A percentile compares a stretch with the other conserved stretches of the same genome.
phyloP scores from a whole-genome alignment of 352 stramenopile species.

The Globisporangium mamillatum region DNA sequence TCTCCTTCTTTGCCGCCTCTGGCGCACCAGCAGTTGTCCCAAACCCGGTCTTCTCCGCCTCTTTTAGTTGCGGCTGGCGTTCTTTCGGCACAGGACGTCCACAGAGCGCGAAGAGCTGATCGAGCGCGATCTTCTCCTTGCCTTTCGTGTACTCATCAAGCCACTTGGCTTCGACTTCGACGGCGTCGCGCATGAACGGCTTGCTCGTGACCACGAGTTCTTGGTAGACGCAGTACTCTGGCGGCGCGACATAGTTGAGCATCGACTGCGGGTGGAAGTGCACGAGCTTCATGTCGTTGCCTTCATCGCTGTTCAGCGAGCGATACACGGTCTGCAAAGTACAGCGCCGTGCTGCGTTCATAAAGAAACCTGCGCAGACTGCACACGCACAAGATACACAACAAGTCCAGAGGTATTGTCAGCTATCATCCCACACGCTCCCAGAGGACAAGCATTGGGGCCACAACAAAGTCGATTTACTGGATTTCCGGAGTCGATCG shows the following conservation, averaged over 20 bases:
- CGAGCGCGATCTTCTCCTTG: constrained; percentile 27
- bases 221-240: constrained; percentile 62
- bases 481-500: constrained; percentile 33
- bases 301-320: constrained; percentile 16
- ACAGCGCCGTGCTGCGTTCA: constrained; percentile 56
- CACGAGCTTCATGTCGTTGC: constrained; percentile 40
- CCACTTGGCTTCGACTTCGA: constrained; percentile 53
- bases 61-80: not conserved
- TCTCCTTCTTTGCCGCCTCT: constrained; percentile 4
- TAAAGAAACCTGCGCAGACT: constrained; percentile 69
- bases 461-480: constrained; percentile 10
- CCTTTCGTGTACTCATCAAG: constrained; percentile 37
- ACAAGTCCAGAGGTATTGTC: not conserved
- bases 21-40: not conserved
- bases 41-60: not conserved
- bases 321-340: constrained; percentile 67
- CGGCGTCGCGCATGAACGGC: constrained; percentile 58
- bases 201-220: constrained; percentile 74
- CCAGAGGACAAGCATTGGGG: not conserved
- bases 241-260: constrained; percentile 42
- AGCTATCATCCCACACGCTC: not conserved
- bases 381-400: not conserved
- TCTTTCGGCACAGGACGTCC: constrained; percentile 26
- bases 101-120: constrained; percentile 51
- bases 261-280: constrained; percentile 69